phyloP scores from a whole-genome alignment of 116 monocot species.

The Phalaenopsis hybrid region DNA sequence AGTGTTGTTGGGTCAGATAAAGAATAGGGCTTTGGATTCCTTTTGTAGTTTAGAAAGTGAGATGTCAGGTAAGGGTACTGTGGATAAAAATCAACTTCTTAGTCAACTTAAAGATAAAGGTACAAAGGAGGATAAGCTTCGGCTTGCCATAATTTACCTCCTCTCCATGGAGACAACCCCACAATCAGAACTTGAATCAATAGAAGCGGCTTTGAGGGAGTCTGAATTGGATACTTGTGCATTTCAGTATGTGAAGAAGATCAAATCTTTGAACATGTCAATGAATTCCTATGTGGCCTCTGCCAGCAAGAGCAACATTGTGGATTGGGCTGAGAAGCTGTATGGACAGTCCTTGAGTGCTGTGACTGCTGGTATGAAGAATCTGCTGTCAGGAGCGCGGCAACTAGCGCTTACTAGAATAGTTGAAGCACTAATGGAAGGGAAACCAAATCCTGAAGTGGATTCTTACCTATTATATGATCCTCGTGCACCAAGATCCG shows the following conservation, averaged over 20 bases:
- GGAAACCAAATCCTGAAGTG: constrained; percentile 82
- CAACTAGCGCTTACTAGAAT: constrained; percentile 74
- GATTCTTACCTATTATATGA: constrained; percentile 81
- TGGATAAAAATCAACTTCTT: too few species aligned
- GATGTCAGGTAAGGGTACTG: too few species aligned
- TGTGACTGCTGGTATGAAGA: constrained; percentile 91
- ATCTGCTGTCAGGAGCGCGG: constrained; percentile 68
- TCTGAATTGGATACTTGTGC: too few species aligned
- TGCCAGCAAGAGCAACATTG: constrained; percentile 74
- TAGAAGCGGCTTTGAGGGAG: too few species aligned
- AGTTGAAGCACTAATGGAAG: constrained; percentile 92
- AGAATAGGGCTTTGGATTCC: too few species aligned
- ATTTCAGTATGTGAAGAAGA: constrained; percentile 75
- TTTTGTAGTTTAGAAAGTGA: too few species aligned
- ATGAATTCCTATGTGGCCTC: constrained; percentile 49
- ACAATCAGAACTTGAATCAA: too few species aligned
- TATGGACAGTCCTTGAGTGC: constrained; percentile 92
- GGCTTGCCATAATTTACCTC: too few species aligned
- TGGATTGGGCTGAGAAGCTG: constrained; percentile 95
- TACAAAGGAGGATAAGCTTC: too few species aligned
- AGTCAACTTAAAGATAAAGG: too few species aligned
- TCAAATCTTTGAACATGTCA: constrained; percentile 75
- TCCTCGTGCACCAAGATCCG: constrained; percentile 68
- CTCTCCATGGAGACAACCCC: too few species aligned
- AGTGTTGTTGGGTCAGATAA: constrained; percentile 33